Evolutionary conservation across 768 basidiomycete species (phyloP).

Genomic region (Boletus reticuloceps): DNA sequence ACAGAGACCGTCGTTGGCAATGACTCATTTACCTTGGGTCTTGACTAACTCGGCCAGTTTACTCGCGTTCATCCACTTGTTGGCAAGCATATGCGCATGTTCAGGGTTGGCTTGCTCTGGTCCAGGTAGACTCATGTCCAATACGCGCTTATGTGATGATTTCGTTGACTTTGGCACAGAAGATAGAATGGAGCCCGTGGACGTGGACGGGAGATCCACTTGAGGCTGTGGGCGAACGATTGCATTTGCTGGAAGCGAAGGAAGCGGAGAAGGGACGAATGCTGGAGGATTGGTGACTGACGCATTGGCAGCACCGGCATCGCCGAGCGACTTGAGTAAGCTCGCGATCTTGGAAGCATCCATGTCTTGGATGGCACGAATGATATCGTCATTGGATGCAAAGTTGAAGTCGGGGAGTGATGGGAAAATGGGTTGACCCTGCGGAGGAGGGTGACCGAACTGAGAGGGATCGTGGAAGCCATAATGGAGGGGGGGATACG

Average conservation of each 20-base stretch:
- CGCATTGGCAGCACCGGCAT: slow-evolving; percentile 47
- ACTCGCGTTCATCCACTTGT: slow-evolving; percentile 71
- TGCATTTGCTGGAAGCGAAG: slow-evolving; percentile 26
- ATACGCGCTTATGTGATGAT: slow-evolving; percentile 36
- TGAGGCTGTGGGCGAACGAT: slow-evolving; percentile 34
- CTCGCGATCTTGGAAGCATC: slow-evolving; percentile 66
- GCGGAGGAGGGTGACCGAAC: slow-evolving; percentile 25
- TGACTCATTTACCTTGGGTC: slow-evolving; percentile 51
- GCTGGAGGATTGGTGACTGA: slow-evolving; percentile 21
- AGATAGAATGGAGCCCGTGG: slow-evolving; percentile 41
- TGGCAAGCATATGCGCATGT: slow-evolving; percentile 69
- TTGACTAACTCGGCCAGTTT: slow-evolving; percentile 69
- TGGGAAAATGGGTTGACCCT: slow-evolving; percentile 27
- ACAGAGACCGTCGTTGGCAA: background rate
- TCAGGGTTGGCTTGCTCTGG: slow-evolving; percentile 45
- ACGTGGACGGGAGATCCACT: slow-evolving; percentile 41
- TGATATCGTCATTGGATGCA: slow-evolving; percentile 68
- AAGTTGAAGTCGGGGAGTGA: slow-evolving; percentile 37
- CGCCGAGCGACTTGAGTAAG: slow-evolving; percentile 63
- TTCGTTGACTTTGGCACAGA: slow-evolving; percentile 36
- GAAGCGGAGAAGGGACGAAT: slow-evolving; percentile 20
- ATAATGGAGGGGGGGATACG: slow-evolving; percentile 31
- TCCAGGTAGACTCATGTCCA: slow-evolving; percentile 43
- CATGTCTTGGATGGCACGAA: slow-evolving; percentile 69
- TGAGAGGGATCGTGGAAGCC: slow-evolving; percentile 28